These are phyloP conservation scores for Yamagishiella unicocca DNA, from an alignment of 139 green algal species.

Conservation along the genomic window DNA sequence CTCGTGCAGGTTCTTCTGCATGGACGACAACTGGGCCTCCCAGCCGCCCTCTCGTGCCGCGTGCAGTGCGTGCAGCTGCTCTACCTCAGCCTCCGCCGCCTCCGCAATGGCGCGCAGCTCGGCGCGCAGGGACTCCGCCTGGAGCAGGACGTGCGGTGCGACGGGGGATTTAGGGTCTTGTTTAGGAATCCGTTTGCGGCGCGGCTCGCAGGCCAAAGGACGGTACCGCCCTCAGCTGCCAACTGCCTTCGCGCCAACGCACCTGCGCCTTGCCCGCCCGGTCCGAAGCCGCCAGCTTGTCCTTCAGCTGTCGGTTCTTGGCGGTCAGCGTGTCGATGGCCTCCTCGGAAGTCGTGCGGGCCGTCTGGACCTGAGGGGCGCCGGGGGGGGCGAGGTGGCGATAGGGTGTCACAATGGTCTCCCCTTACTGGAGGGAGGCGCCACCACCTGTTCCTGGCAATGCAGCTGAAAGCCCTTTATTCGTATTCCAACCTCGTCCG, in stretches of 20 bases:
- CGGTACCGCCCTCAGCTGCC: no score
- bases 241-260: not conserved
- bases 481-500: no score
- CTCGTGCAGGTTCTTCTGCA: constrained; percentile 1
- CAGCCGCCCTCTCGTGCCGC: not conserved
- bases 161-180: no score
- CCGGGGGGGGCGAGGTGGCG: not conserved
- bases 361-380: not conserved
- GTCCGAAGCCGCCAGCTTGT: not conserved
- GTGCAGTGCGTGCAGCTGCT: not conserved
- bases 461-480: no score
- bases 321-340: not conserved
- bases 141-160: not conserved
- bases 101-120: constrained; percentile 17
- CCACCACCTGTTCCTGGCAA: no score
- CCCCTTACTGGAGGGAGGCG: no score
- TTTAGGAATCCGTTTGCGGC: no score
- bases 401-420: not conserved
- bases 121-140: constrained; percentile 7
- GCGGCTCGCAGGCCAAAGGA: no score
- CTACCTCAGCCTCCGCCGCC: not conserved
- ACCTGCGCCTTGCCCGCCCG: constrained; percentile 13
- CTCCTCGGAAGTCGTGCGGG: not conserved
- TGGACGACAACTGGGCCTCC: not conserved
- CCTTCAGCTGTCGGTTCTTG: not conserved